Percentiles rank a stretch among this genome's conserved stretches.
These are phyloP conservation scores for Panellus pusillus DNA, from an alignment of 768 basidiomycete species.

Conservation along the genomic window DNA sequence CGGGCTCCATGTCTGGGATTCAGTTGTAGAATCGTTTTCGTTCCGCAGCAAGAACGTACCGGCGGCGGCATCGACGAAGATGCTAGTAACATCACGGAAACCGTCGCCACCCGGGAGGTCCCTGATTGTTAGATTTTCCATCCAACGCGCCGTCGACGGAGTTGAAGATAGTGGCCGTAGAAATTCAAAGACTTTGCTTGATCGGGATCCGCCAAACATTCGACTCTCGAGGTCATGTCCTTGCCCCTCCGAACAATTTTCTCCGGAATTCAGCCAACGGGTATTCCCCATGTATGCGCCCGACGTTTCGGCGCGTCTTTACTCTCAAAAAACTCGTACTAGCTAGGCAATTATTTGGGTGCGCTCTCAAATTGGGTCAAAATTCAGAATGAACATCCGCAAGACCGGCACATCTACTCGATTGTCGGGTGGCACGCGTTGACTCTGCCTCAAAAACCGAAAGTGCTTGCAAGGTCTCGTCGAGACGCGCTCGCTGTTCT, in stretches of 20 bases:
- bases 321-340: background rate
- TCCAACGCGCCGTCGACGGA: constrained; percentile 4
- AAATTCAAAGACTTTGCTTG: background rate
- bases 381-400: constrained; percentile 61
- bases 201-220: background rate
- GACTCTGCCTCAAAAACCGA: constrained; percentile 86
- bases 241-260: constrained; percentile 57
- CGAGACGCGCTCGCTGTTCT: constrained; percentile 80
- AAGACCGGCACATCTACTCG: constrained; percentile 75
- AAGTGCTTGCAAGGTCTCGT: constrained; percentile 57
- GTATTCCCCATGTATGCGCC: constrained; percentile 76
- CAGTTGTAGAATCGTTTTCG: constrained; percentile 11
- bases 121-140: constrained; percentile 1
- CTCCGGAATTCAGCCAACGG: constrained; percentile 93
- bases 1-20: constrained; percentile 57
- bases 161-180: background rate
- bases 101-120: constrained; percentile 56
- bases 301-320: background rate
- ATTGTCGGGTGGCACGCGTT: constrained; percentile 95
- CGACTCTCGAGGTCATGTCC: background rate
- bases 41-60: constrained; percentile 43
- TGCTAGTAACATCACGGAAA: constrained; percentile 62
- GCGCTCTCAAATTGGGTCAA: constrained; percentile 88
- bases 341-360: constrained; percentile 95
- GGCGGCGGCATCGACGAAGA: constrained; percentile 60